phyloP scores from a whole-genome alignment of 768 basidiomycete species.

The Boletus subcaerulescens region DNA sequence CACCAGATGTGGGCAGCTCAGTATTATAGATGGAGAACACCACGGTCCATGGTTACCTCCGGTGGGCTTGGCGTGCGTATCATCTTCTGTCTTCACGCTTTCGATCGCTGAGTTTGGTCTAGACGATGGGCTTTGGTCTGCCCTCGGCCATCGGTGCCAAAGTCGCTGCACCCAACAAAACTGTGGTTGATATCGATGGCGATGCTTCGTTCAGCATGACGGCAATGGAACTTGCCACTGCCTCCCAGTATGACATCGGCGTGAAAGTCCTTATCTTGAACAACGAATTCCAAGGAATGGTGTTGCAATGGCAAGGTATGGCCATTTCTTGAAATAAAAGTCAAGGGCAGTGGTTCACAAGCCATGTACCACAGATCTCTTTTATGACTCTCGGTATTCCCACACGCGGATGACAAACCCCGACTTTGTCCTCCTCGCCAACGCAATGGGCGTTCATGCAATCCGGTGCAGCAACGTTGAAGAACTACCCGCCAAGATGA shows the following conservation, averaged over 20 bases:
- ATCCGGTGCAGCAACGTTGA: conserved; percentile 66
- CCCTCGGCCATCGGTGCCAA: conserved; percentile 96
- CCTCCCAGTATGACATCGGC: conserved; percentile 86
- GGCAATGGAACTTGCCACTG: conserved; percentile 97
- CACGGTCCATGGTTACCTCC: conserved; percentile 85
- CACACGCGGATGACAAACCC: conserved; percentile 96
- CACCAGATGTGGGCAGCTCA: conserved; percentile 99
- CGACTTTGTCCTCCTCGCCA: conserved; percentile 86
- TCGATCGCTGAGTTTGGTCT: background rate
- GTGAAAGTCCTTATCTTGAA: conserved; percentile 93
- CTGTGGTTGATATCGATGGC: conserved; percentile 94
- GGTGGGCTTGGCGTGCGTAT: conserved; percentile 87
- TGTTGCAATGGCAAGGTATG: conserved; percentile 96
- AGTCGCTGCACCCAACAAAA: conserved; percentile 91
- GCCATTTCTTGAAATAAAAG: background rate
- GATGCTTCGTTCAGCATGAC: conserved; percentile 99
- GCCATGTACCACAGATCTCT: conserved; percentile 61
- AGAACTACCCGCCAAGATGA: conserved; percentile 94
- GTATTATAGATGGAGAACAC: conserved; percentile 85
- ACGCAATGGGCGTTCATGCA: conserved; percentile 91
- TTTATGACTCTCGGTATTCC: conserved; percentile 95
- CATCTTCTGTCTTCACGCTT: background rate
- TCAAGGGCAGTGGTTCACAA: background rate
- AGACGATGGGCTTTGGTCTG: conserved; percentile 99
- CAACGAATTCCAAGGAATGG: conserved; percentile 99